Conservation (phyloP, 2,329 filamentous ascomycete genomes). For the Shiraia bambusicola region DNA sequence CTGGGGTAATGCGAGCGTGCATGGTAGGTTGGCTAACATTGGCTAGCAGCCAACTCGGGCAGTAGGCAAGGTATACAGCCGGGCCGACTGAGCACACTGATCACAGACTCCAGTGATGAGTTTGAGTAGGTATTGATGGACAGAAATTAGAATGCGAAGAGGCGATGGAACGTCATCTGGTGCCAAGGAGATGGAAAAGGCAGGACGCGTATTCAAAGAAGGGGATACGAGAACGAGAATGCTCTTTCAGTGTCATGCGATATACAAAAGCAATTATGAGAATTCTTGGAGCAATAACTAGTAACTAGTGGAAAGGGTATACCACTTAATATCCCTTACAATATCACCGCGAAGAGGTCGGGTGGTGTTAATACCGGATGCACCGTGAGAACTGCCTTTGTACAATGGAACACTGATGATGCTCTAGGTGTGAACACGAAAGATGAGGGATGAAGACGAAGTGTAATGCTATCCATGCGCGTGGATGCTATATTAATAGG, state of each 20-base stretch:
- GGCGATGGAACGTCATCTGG: constrained; percentile 26
- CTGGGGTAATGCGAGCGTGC: constrained; percentile 22
- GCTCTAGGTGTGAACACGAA: constrained; percentile 15
- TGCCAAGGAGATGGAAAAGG: constrained; percentile 25
- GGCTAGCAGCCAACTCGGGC: constrained; percentile 18
- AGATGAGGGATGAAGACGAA: constrained; percentile 26
- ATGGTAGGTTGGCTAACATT: constrained; percentile 10
- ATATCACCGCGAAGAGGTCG: constrained; percentile 23
- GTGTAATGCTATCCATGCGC: constrained; percentile 27
- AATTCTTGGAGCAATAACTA: constrained; percentile 27
- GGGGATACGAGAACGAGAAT: constrained; percentile 29
- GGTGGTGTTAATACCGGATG: constrained; percentile 20
- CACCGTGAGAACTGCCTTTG: constrained; percentile 6
- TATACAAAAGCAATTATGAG: constrained; percentile 23
- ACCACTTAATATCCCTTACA: constrained; percentile 24
- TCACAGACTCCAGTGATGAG: constrained; percentile 24
- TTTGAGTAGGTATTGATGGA: constrained; percentile 19
- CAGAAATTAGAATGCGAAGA: constrained; percentile 21
- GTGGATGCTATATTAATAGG: constrained; percentile 27
- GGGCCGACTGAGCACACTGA: constrained; percentile 19
- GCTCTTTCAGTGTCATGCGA: constrained; percentile 20
- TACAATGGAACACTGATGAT: constrained; percentile 15
- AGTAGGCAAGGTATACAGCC: constrained; percentile 20
- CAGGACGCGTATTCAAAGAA: constrained; percentile 21
- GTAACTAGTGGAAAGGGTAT: constrained; percentile 11